A percentile compares a stretch with the other conserved stretches of the same genome.
These are phyloP conservation scores for Boletus huronensis DNA, from an alignment of 768 basidiomycete species.

Conservation along the genomic window DNA sequence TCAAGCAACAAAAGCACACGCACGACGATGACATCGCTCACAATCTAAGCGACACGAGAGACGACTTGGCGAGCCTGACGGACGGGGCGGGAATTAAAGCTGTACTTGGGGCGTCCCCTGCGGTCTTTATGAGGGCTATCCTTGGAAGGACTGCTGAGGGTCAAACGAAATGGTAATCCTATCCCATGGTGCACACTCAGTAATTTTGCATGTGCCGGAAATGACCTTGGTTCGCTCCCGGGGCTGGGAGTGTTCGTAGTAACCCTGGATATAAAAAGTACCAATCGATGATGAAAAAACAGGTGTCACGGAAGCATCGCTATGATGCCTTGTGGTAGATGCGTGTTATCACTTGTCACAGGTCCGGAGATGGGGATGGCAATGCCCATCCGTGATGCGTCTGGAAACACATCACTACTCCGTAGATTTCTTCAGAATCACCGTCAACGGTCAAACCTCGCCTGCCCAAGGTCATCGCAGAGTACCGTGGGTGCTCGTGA, in stretches of 20 bases:
- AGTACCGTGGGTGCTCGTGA: not conserved
- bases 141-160: not conserved
- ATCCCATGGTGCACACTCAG: not conserved
- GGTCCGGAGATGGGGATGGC: not conserved
- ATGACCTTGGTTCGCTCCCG: not conserved
- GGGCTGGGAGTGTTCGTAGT: not conserved
- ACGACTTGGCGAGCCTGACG: not conserved
- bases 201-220: not conserved
- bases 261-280: not conserved
- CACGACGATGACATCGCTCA: conserved; percentile 1
- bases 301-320: not conserved
- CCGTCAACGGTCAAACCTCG: not conserved
- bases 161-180: not conserved
- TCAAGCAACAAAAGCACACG: not conserved
- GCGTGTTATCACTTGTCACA: not conserved
- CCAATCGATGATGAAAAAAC: not conserved
- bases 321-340: not conserved
- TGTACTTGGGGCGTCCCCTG: too few species aligned
- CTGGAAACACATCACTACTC: too few species aligned
- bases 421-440: not conserved
- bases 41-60: not conserved
- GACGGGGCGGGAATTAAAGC: not conserved
- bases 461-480: not conserved
- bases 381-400: not conserved
- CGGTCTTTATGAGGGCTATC: not conserved